Evolutionary conservation across 2,329 filamentous ascomycete genomes (phyloP).

Genomic region (Colletotrichum salicis): DNA sequence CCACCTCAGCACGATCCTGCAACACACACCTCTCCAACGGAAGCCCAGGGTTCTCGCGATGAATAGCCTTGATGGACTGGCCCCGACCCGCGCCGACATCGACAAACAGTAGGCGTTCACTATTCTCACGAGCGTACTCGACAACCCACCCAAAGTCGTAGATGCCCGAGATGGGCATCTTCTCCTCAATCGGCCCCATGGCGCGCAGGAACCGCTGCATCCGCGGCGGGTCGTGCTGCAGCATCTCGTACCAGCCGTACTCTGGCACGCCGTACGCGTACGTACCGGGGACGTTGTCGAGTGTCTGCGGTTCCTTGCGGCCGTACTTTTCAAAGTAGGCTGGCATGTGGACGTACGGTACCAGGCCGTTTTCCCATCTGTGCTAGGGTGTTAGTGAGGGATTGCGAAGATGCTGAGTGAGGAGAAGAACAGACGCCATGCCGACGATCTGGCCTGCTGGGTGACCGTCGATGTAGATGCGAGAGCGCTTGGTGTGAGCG

Average conservation of each 20-base stretch:
- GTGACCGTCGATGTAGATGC: constrained; percentile 22
- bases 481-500: constrained; percentile 30
- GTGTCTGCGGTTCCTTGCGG: constrained; percentile 43
- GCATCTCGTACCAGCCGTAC: constrained; percentile 46
- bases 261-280: constrained; percentile 44
- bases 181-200: constrained; percentile 43
- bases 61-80: constrained; percentile 40
- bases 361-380: constrained; percentile 31
- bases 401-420: background rate
- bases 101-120: constrained; percentile 41
- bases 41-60: constrained; percentile 41
- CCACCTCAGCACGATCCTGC: constrained; percentile 45
- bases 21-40: constrained; percentile 43
- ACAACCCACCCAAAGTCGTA: constrained; percentile 48
- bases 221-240: constrained; percentile 40
- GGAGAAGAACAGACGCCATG: constrained; percentile 21
- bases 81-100: constrained; percentile 49
- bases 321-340: constrained; percentile 47
- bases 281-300: constrained; percentile 41
- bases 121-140: constrained; percentile 1
- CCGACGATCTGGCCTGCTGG: constrained; percentile 23
- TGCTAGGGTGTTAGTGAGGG: background rate
- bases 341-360: constrained; percentile 39
- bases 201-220: constrained; percentile 43
- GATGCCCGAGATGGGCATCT: constrained; percentile 40